Evolutionary conservation across 176 grass and related monocot genomes (phyloP).

Genomic region (Saccharum spontaneum): DNA sequence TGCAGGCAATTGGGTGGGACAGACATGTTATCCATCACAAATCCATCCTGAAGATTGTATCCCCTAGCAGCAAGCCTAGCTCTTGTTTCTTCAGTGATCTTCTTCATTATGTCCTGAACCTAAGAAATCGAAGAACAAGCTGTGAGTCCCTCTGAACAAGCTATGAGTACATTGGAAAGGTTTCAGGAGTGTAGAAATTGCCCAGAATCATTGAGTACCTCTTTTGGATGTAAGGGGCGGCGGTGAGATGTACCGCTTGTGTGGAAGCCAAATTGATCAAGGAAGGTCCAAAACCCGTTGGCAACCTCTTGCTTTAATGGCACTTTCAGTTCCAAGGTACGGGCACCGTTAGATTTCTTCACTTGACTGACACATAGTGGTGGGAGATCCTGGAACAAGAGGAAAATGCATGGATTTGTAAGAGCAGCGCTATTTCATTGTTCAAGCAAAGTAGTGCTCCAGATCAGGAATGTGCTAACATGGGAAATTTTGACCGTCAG

Average conservation of each 20-base stretch:
- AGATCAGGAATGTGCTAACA: not conserved
- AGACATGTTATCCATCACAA: conserved; percentile 47
- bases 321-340: conserved; percentile 39
- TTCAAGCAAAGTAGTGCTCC: not conserved
- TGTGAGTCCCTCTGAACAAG: not conserved
- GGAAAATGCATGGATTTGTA: not conserved
- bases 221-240: conserved; percentile 34
- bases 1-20: conserved; percentile 66
- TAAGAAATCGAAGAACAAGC: conserved; percentile 38
- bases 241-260: not conserved
- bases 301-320: conserved; percentile 21
- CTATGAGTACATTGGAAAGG: not conserved
- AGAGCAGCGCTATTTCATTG: not conserved
- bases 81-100: conserved; percentile 50
- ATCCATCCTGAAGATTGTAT: conserved; percentile 61
- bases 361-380: conserved; percentile 22
- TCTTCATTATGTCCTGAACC: conserved; percentile 56
- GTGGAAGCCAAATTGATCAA: conserved; percentile 38
- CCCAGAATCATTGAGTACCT: conserved; percentile 27
- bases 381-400: conserved; percentile 32
- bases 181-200: not conserved
- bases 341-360: conserved; percentile 29
- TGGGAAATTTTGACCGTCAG: not conserved
- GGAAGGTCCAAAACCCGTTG: conserved; percentile 40
- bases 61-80: conserved; percentile 47